These are phyloP conservation scores for Pythium aristosporum DNA, from an alignment of 352 stramenopile species.

Conservation along the genomic window DNA sequence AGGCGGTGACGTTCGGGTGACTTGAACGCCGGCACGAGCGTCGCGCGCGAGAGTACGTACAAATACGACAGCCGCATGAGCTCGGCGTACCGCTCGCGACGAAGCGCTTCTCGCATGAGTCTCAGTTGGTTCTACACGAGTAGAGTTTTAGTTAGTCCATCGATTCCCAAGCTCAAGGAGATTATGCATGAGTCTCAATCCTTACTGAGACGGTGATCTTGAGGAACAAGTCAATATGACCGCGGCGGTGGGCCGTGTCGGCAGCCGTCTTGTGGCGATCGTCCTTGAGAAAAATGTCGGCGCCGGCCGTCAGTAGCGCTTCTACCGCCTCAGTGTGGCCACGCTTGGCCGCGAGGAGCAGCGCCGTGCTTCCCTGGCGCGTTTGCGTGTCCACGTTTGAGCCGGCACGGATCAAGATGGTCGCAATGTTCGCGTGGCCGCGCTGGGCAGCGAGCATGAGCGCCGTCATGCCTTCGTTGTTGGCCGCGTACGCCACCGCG, in stretches of 20 bases:
- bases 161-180: too few species aligned
- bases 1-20: slow-evolving; percentile 42
- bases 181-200: background rate
- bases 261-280: slow-evolving; percentile 85
- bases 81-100: slow-evolving; percentile 62
- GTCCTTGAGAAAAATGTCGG: slow-evolving; percentile 87
- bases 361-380: slow-evolving; percentile 81
- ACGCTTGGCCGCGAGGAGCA: slow-evolving; percentile 79
- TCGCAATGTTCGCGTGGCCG: slow-evolving; percentile 78
- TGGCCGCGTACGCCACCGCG: slow-evolving; percentile 68
- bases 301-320: slow-evolving; percentile 72
- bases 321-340: slow-evolving; percentile 79
- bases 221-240: slow-evolving; percentile 79
- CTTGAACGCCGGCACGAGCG: slow-evolving; percentile 41
- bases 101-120: slow-evolving; percentile 74
- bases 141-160: too few species aligned
- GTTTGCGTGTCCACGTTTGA: slow-evolving; percentile 90
- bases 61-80: slow-evolving; percentile 77
- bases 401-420: slow-evolving; percentile 74
- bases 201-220: slow-evolving; percentile 80
- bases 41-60: slow-evolving; percentile 60
- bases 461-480: slow-evolving; percentile 89
- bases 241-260: slow-evolving; percentile 77
- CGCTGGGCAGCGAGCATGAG: slow-evolving; percentile 85
- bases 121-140: slow-evolving; percentile 58